Evolutionary conservation across 2,329 filamentous ascomycete species (phyloP).

Genomic region (Cladosporium sp.): DNA sequence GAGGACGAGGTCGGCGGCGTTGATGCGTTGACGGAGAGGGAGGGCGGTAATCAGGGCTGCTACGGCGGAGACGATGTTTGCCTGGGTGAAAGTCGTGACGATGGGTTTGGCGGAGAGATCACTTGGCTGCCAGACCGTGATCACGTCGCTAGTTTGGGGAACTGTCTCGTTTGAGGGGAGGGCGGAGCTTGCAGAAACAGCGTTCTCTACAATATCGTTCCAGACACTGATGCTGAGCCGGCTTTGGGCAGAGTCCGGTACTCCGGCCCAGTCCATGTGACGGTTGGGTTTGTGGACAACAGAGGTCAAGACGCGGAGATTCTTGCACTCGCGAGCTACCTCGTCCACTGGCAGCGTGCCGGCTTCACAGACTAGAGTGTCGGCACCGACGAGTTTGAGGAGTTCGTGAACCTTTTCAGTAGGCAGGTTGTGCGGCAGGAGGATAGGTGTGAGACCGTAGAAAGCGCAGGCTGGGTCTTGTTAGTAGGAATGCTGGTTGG

Average conservation of each 20-base stretch:
- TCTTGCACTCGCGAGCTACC: conserved; percentile 63
- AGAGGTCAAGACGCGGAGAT: conserved; percentile 78
- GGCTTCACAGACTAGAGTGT: conserved; percentile 77
- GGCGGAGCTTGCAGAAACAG: conserved; percentile 55
- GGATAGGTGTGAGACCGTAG: conserved; percentile 76
- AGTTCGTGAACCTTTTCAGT: conserved; percentile 65
- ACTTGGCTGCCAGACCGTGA: conserved; percentile 63
- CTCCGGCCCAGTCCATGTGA: conserved; percentile 93
- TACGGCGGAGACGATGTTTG: conserved; percentile 84
- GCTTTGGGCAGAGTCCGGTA: conserved; percentile 70
- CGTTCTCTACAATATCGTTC: conserved; percentile 80
- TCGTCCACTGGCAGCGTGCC: conserved; percentile 78
- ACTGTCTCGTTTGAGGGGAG: conserved; percentile 60
- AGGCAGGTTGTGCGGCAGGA: conserved; percentile 77
- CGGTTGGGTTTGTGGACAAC: conserved; percentile 85
- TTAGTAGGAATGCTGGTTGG: conserved; percentile 12
- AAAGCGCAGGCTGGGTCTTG: conserved; percentile 68
- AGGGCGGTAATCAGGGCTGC: conserved; percentile 72
- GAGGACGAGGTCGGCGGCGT: conserved; percentile 72
- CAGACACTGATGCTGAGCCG: conserved; percentile 81
- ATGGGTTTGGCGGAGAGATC: conserved; percentile 45
- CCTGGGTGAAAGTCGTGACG: conserved; percentile 74
- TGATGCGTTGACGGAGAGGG: conserved; percentile 69
- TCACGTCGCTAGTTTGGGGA: conserved; percentile 42
- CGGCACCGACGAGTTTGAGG: conserved; percentile 67